phyloP scores from a whole-genome alignment of 1,139 yeast species.

The Yamadazyma siamensis region DNA sequence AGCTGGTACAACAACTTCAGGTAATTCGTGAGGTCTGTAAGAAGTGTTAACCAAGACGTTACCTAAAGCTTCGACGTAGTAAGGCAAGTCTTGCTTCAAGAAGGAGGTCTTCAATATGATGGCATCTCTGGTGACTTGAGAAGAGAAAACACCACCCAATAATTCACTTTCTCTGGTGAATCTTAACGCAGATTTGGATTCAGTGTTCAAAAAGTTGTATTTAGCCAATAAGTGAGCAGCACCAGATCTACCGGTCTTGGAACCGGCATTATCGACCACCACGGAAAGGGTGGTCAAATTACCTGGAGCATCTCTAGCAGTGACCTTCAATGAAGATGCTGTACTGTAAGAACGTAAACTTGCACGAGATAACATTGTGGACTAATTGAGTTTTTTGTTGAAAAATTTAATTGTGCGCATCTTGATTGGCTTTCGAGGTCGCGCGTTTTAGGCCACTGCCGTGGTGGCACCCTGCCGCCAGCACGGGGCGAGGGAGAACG shows the following conservation, averaged over 20 bases:
- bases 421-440: background rate
- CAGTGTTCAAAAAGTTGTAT: conserved; percentile 82
- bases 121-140: conserved; percentile 78
- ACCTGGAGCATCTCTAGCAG: conserved; percentile 50
- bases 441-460: conserved; percentile 5
- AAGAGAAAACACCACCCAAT: conserved; percentile 76
- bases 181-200: conserved; percentile 83
- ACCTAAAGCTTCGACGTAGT: conserved; percentile 83
- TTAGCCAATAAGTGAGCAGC: conserved; percentile 81
- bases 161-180: conserved; percentile 93
- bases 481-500: conserved; percentile 1
- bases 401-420: conserved; percentile 2
- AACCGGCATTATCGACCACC: conserved; percentile 77
- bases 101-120: conserved; percentile 77
- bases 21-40: conserved; percentile 78
- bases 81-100: conserved; percentile 86
- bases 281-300: conserved; percentile 69
- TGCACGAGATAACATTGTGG: conserved; percentile 40
- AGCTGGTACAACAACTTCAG: conserved; percentile 78
- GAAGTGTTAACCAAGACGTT: conserved; percentile 70
- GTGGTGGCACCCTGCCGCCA: too few relatives aligned
- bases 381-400: conserved; percentile 1
- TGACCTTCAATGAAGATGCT: conserved; percentile 43
- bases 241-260: conserved; percentile 79
- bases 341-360: conserved; percentile 50